Evolutionary conservation across 306 rosid genomes (phyloP).

Genomic region (Mimosa pudica): DNA sequence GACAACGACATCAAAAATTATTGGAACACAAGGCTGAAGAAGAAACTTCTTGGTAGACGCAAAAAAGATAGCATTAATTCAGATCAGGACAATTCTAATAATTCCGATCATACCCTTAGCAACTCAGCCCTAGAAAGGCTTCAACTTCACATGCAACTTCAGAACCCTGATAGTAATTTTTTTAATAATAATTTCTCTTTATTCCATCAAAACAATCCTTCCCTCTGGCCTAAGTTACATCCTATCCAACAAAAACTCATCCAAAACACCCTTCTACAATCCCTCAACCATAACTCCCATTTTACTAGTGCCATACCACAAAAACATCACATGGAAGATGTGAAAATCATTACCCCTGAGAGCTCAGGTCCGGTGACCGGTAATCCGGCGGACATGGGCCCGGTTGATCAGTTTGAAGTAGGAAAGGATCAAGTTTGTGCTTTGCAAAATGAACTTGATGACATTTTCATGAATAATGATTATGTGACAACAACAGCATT

Average conservation of each 20-base stretch:
- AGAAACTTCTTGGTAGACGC: slow-evolving; percentile 84
- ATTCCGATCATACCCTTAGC: slow-evolving; percentile 53
- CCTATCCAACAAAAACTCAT: slow-evolving; percentile 75
- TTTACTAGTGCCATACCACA: slow-evolving; percentile 42
- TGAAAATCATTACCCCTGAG: slow-evolving; percentile 27
- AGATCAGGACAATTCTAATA: not conserved
- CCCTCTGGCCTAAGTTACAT: slow-evolving; percentile 87
- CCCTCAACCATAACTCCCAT: slow-evolving; percentile 41
- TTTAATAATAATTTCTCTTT: slow-evolving; percentile 23
- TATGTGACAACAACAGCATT: slow-evolving; percentile 39
- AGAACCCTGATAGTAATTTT: slow-evolving; percentile 50
- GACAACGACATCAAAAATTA: slow-evolving; percentile 97
- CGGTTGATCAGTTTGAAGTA: slow-evolving; percentile 23
- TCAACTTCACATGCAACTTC: slow-evolving; percentile 94
- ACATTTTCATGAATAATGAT: slow-evolving; percentile 43
- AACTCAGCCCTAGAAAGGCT: slow-evolving; percentile 91
- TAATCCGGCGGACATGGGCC: slow-evolving; percentile 30
- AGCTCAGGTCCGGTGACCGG: slow-evolving; percentile 34
- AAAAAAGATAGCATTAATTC: slow-evolving; percentile 22
- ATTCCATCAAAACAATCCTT: slow-evolving; percentile 61
- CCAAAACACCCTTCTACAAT: slow-evolving; percentile 51
- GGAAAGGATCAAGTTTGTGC: slow-evolving; percentile 47
- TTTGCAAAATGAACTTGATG: slow-evolving; percentile 63
- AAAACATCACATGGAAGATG: slow-evolving; percentile 33
- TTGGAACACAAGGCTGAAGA: slow-evolving; percentile 95